A percentile compares a stretch with the other conserved stretches of the same genome.
These are phyloP conservation scores for Ananas comosus DNA, from an alignment of 176 grass and related monocot species.

Conservation along the genomic window DNA sequence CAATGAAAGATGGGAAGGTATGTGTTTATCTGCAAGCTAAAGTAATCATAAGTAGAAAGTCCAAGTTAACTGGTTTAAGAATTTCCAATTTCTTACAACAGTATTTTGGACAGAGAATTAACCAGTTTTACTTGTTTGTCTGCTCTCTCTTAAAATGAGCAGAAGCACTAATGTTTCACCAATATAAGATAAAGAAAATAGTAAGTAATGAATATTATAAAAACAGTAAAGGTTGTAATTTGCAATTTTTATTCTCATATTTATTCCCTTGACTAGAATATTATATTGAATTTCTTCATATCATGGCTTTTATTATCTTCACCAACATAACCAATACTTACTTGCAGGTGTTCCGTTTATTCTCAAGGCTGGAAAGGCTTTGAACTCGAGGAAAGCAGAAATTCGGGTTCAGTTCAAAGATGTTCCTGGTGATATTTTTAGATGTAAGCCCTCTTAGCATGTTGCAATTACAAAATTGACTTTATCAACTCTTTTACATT, in stretches of 20 bases:
- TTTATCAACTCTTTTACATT: background rate
- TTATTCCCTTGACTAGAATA: background rate
- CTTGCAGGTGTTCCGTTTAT: constrained; percentile 94
- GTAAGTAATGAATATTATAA: background rate
- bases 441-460: constrained; percentile 42
- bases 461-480: background rate
- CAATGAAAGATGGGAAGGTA: constrained; percentile 99
- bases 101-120: too few species aligned
- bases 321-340: constrained; percentile 22
- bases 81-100: too few species aligned
- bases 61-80: too few species aligned
- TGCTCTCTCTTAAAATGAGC: too few species aligned
- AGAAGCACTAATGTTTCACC: too few species aligned
- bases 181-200: background rate
- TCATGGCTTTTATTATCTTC: constrained; percentile 11
- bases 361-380: constrained; percentile 97
- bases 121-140: too few species aligned
- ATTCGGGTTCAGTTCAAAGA: constrained; percentile 98
- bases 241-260: background rate
- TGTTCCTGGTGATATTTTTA: constrained; percentile 99
- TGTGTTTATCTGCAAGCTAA: background rate
- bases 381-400: constrained; percentile 94
- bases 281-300: background rate
- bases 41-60: background rate
- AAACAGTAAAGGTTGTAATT: background rate